Base-by-base conservation (phyloP, 1,284 basidiomycete genomes). In the Tylopilus orsonianus region DNA sequence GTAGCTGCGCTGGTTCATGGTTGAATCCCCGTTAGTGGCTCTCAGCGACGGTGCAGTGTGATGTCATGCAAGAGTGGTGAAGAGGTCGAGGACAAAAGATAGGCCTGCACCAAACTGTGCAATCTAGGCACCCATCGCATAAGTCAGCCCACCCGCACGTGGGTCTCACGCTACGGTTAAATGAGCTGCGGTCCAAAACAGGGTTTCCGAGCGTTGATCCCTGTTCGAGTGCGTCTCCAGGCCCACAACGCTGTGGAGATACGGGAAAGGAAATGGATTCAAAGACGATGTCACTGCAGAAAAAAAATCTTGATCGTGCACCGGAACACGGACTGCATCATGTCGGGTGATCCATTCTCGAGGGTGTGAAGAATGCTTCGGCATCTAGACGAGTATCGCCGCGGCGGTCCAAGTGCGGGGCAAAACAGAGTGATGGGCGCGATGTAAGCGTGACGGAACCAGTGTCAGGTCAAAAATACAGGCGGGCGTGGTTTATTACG, bases 391-490 rank as follows among this genome's bases (percentile, higher is more conserved):
- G 18, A 13, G 20, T 26, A 47, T 29, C 32, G 18, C 46, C 22
- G 26, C 7, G 26, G 27, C 20, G 16, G 23, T 41, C 13, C 19
- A 41, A n/a, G 32, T 30, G 20, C 46, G 14, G 29, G 16, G 9
- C 35, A 33, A 53, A 36, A 53, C 32, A 46, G 26, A 32, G 30
- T 23, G 16, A 9, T 47, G 29, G 10, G 30, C n/a, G 12, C 22
- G 46, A 48, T 9, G 6, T 12, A n/a, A 6, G 23, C 24, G 34
- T 41, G 33, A 43, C 26, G 8, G 44, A 16, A 24, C 23, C 9
- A 26, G 34, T 23, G 50, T 49, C 54, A 53, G 14, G 30, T 47
- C 20, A 33, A 10, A 36, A 39, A 48, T 7, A 16, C 26, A 10
- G 26, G 26, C 26, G 26, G 26, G 26, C 26, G 26, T 26, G 6